Evolutionary conservation across 78 protist species (phyloP), one percentile per base, ranked within the genome.

Genomic region (Guillardia theta): DNA sequence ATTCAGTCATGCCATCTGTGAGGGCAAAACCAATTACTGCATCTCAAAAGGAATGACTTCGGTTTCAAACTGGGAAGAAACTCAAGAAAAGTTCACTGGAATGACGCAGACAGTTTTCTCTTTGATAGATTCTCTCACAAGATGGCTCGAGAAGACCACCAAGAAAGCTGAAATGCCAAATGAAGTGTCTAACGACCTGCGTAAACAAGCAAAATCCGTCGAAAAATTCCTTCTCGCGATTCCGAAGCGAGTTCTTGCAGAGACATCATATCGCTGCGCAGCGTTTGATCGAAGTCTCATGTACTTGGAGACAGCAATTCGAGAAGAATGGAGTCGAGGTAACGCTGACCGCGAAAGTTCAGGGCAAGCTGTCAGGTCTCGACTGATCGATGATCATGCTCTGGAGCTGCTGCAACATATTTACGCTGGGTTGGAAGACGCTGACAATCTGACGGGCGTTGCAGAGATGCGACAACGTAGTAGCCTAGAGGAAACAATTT

Each of bases 361-460:
- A 15, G 58, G 58, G 10, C 19, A 22, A 19, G 19, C 15, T 54
- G 19, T 15, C 64, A 22, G 15, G n/a, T n/a, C n/a, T n/a, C n/a
- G n/a, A n/a, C n/a, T n/a, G n/a, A 30, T 33, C 90, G 90, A 80
- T 33, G 58, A 80, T 4, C 21, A 80, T 19, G 33, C 45, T 2
- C 41, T 88, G 21, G 27, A 9, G 76, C 19, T 48, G 21, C 33
- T 48, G n/a, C 54, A 88, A 5, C 36, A 64, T 22, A 88, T 45
- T 18, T 48, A 88, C 93, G 93, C 54, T 2, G 62, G 76, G n/a
- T 64, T 88, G 18, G 93, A 88, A 0, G 93, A 88, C 39, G 5
- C 36, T 18, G 62, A 48, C 39, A 64, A 64, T 5, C 93, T 48
- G 44, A 80, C 10, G 3, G 90, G 90, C 24, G 27, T 80, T 33